These are phyloP conservation scores for Eucalyptus erythrocorys DNA, from an alignment of 345 rosid species.

Conservation along the genomic window DNA sequence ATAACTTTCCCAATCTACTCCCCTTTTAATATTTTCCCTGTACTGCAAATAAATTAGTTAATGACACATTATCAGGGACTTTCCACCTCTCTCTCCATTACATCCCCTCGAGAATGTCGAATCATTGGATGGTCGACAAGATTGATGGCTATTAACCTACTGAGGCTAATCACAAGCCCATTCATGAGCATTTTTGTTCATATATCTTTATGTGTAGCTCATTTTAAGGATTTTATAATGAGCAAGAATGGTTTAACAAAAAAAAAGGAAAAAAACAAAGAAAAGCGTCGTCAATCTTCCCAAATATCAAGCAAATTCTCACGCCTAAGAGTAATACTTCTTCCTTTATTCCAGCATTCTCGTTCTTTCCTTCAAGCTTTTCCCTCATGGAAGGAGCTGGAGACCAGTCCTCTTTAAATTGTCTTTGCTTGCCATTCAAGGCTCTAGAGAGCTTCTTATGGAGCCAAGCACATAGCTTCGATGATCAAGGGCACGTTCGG, in stretches of 20 bases:
- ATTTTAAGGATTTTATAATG: neutral
- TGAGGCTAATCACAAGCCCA: constrained; percentile 19
- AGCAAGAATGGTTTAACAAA: neutral
- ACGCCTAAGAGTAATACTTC: neutral
- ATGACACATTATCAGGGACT: too few relatives aligned
- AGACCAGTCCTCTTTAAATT: neutral
- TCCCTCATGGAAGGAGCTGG: constrained; percentile 18
- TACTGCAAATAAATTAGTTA: too few relatives aligned
- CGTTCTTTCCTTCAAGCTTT: neutral
- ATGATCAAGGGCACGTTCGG: too few relatives aligned
- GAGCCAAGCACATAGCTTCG: constrained; percentile 11
- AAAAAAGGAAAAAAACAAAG: neutral
- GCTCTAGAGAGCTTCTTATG: constrained; percentile 71
- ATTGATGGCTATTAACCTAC: constrained; percentile 20
- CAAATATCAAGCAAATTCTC: constrained; percentile 1
- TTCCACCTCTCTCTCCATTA: constrained; percentile 15
- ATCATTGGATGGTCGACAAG: constrained; percentile 18
- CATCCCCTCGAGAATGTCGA: constrained; percentile 5
- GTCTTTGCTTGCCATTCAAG: constrained; percentile 54
- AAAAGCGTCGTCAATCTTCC: neutral
- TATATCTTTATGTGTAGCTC: neutral
- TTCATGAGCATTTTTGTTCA: constrained; percentile 5
- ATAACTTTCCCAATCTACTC: neutral
- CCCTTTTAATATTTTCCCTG: too few relatives aligned
- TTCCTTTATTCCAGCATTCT: neutral